Evolutionary conservation across 257 asterid species (phyloP).

Genomic region (Rauvolfia tetraphylla): DNA sequence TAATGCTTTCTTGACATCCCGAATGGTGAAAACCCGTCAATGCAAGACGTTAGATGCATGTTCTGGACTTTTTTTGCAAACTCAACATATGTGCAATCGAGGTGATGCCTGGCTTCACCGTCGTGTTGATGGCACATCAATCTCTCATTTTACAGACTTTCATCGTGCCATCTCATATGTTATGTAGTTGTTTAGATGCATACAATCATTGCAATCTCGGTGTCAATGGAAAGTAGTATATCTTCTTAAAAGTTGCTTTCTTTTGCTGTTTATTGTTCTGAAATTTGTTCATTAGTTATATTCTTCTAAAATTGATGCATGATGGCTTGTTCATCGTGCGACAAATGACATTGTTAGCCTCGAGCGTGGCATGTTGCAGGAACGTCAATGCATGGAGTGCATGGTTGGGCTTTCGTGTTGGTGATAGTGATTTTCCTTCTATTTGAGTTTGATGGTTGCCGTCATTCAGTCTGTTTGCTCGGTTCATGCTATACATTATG

Average conservation of each 20-base stretch:
- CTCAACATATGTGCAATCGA: neutral
- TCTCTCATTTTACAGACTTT: neutral
- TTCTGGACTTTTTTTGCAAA: neutral
- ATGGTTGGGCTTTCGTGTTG: too few relatives aligned
- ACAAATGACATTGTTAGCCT: too few relatives aligned
- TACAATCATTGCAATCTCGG: neutral
- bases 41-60: neutral
- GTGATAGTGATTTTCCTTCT: too few relatives aligned
- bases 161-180: neutral
- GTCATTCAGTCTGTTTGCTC: too few relatives aligned
- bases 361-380: too few relatives aligned
- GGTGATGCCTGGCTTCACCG: neutral
- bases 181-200: neutral
- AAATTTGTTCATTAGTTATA: too few relatives aligned
- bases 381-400: too few relatives aligned
- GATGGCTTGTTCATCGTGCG: too few relatives aligned
- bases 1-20: neutral
- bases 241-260: neutral
- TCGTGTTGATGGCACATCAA: neutral
- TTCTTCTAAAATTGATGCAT: too few relatives aligned
- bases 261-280: too few relatives aligned
- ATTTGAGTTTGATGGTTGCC: too few relatives aligned
- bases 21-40: neutral
- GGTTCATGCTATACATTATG: too few relatives aligned
- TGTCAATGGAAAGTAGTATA: neutral